Percentiles rank a stretch among this genome's conserved stretches.
Evolutionary conservation across 768 basidiomycete genomes (phyloP).

Genomic region (Trametes cingulata): DNA sequence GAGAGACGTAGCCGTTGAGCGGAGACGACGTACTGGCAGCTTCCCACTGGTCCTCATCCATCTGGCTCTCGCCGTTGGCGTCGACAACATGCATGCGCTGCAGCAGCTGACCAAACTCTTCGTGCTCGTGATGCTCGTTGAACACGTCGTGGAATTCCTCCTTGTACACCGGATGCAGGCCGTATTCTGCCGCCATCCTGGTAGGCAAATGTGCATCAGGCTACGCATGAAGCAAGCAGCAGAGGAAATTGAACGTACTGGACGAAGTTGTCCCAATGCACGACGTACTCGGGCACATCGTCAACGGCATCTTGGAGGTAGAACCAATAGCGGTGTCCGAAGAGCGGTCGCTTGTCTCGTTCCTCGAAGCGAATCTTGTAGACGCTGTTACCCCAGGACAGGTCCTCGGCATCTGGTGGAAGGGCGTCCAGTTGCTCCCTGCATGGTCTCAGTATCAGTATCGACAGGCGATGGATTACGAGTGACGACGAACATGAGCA

Average conservation of each 20-base stretch:
- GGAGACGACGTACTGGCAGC: conserved; percentile 81
- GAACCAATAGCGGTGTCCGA: conserved; percentile 94
- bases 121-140: conserved; percentile 72
- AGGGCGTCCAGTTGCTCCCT: conserved; percentile 74
- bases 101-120: conserved; percentile 83
- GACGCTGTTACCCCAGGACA: conserved; percentile 88
- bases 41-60: conserved; percentile 97
- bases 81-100: conserved; percentile 92
- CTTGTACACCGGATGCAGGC: conserved; percentile 71
- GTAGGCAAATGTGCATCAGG: not conserved
- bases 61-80: conserved; percentile 79
- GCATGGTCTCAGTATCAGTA: conserved; percentile 4
- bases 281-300: conserved; percentile 95
- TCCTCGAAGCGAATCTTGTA: conserved; percentile 88
- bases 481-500: conserved; percentile 68
- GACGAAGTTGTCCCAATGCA: conserved; percentile 93
- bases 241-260: conserved; percentile 48
- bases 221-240: not conserved
- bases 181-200: conserved; percentile 85
- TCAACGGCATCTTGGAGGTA: conserved; percentile 94
- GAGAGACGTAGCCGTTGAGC: not conserved
- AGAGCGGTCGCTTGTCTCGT: conserved; percentile 58
- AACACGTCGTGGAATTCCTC: conserved; percentile 92
- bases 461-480: not conserved
- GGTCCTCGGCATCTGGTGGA: conserved; percentile 62